Base-by-base conservation (phyloP, 2,329 filamentous ascomycete species). In the Periglandula ipomoeae region DNA sequence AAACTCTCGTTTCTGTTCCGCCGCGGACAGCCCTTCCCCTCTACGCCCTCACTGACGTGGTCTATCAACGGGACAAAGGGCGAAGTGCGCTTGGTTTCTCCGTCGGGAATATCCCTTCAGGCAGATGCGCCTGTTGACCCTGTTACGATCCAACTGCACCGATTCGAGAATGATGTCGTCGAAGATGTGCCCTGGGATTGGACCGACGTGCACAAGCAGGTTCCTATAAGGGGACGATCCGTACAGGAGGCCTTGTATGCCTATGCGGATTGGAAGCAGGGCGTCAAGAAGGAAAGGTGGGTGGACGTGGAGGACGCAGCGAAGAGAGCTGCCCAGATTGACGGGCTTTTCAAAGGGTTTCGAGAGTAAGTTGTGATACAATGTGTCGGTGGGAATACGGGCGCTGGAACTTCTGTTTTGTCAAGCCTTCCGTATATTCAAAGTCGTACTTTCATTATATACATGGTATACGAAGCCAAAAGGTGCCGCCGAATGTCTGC, bases 61-160 rank as follows among this genome's bases (percentile, higher is more conserved):
- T 68, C 64, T 6, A 70, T 82, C 35, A 64, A 71, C 40, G 76
- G 78, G 19, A 70, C 74, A 46, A 71, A 69, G 52, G 75, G 74
- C 0, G 74, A 79, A 59, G 63, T 78, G 4, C 61, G 70, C 13
- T 55, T 77, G 0, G 62, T 60, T 0, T 58, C 65, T 0, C 50
- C 52, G 5, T 59, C 55, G 0, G 64, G 64, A 0, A 53, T 61
- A 0, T 26, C 53, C 0, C 49, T 67, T 15, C 61, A 66, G n/a
- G 63, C 63, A 2, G 39, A 50, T 19, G 49, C 67, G 42, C 65
- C 70, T 44, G 59, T 65, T 0, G 61, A 65, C 2, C 62, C 67
- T n/a, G n/a, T n/a, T n/a, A n/a, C n/a, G 30, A 65, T 77, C 6
- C 68, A 77, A 30, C 57, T 83, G 0, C 70, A 79, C 45, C 70